Evolutionary conservation across 2,329 filamentous ascomycete genomes (phyloP), one percentile per base, ranked within the genome.

Genomic region (Ilyonectria mors-panacis): DNA sequence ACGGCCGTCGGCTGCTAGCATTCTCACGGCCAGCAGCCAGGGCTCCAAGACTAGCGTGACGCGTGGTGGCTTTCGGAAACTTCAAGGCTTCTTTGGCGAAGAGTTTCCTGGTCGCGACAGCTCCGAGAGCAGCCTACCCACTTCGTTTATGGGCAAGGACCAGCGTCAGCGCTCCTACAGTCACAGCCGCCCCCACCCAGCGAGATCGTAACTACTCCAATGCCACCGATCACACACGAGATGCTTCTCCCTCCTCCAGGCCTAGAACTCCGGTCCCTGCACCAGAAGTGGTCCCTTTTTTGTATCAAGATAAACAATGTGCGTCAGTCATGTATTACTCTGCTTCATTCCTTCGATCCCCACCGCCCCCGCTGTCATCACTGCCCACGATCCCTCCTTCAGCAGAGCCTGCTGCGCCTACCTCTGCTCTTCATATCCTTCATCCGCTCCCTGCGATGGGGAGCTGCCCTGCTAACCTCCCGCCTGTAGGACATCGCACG

Each of bases 271-370:
- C 95, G 13, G 86, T 94, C 58, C 93, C 93, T 47, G 94, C 93
- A 13, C 96, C 94, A 76, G 95, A 98, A 81, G 94, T 99, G 65
- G 96, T 97, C 44, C 96, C 96, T n/a, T 99, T 97, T 87, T 87
- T 97, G 69, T 98, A 96, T 78, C 96, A 98, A 81, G 94, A 96
- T 66, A 82, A 82, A 82, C 65, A 78, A 93, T 84, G 92, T 93
- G 80, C 85, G 90, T 87, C 69, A 62, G 65, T 65, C 64, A 68
- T 68, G 57, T 70, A 63, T 70, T 68, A 72, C 69, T 59, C 66
- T 76, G 72, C 72, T 69, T 74, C 67, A 73, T 69, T 62, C 47
- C 61, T 50, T 59, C 54, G 59, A 61, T 67, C 63, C 66, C 61
- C 65, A 62, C 56, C 39, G 19, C 37, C 53, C 53, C 63, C 55